Conservation (phyloP, 345 rosid species). For the Moringa oleifera region DNA sequence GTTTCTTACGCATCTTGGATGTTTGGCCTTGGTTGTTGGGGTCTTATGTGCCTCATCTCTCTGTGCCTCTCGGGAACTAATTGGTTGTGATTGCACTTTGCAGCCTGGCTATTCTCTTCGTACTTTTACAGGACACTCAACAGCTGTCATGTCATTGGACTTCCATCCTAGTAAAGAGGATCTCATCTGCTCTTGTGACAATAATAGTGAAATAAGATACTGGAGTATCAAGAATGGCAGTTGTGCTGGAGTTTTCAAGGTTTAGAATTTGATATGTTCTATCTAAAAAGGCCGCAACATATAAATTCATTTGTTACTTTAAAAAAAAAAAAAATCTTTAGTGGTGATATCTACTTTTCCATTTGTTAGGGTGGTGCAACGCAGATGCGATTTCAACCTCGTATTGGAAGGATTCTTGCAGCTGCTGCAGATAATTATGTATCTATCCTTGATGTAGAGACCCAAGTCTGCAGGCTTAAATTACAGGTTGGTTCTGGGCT, state of each 20-base stretch:
- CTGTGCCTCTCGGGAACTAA: too few relatives aligned
- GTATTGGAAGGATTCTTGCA: conserved; percentile 52
- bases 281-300: neutral
- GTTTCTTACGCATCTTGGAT: too few relatives aligned
- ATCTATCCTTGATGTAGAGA: conserved; percentile 56
- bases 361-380: conserved; percentile 48
- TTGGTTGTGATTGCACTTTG: conserved; percentile 23
- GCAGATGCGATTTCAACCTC: conserved; percentile 57
- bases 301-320: neutral
- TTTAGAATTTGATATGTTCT: conserved; percentile 10
- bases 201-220: conserved; percentile 51
- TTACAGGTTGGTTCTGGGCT: conserved; percentile 42
- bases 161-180: conserved; percentile 69
- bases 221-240: conserved; percentile 71
- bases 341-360: neutral
- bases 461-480: conserved; percentile 39
- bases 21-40: too few relatives aligned
- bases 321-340: too few relatives aligned
- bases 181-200: conserved; percentile 64
- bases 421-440: conserved; percentile 48
- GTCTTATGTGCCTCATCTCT: too few relatives aligned
- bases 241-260: conserved; percentile 56
- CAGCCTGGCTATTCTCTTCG: conserved; percentile 56
- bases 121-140: conserved; percentile 52
- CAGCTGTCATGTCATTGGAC: conserved; percentile 60